Evolutionary conservation across 371 early-diverging fungal genomes (phyloP), one percentile per base, ranked within the genome.

Genomic region (Thermomucor indicae-seudaticae): DNA sequence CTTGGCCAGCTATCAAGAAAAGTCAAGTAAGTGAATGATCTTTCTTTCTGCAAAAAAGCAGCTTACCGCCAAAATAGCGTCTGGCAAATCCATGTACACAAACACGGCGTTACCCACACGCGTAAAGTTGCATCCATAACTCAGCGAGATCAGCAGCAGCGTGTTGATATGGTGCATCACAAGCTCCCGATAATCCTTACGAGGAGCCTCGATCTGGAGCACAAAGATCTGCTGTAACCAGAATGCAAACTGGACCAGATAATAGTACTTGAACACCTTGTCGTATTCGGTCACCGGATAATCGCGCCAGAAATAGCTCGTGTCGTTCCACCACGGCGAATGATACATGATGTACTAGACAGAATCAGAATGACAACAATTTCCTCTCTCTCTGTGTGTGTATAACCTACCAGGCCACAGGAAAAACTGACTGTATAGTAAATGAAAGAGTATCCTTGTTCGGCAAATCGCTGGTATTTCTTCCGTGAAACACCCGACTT

Each of bases 201-300:
- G 73, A 6, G 75, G 80, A 39, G 78, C 85, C 51, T 89, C 89
- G 31, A 88, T 72, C 32, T 85, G 75, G 19, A 87, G 59, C 4
- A 86, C 86, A 65, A 86, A 84, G 54, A 88, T 67, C 54, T 86
- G 86, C 55, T 85, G 86, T 14, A 86, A 67, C 88, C 88, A 89
- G 50, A 79, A 89, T 6, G 84, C 79, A 59, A 86, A 75, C 49
- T 86, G 84, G 30, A 85, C 62, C 28, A 88, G 64, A 41, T 88
- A 88, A 51, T 87, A 87, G 50, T 78, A 75, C 50, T 88, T 82
- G 75, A 85, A 81, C 27, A 56, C 53, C 53, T 78, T 80, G 0
- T 78, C 76, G 41, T 69, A 61, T 5, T 73, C 70, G 1, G 64
- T 67, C 25, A 78, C 81, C 1, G 85, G 89, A 49, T 85, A 86